Percentiles rank a stretch among this genome's conserved stretches.
Evolutionary conservation across 345 rosid genomes (phyloP).

Genomic region (Syzygium grande): DNA sequence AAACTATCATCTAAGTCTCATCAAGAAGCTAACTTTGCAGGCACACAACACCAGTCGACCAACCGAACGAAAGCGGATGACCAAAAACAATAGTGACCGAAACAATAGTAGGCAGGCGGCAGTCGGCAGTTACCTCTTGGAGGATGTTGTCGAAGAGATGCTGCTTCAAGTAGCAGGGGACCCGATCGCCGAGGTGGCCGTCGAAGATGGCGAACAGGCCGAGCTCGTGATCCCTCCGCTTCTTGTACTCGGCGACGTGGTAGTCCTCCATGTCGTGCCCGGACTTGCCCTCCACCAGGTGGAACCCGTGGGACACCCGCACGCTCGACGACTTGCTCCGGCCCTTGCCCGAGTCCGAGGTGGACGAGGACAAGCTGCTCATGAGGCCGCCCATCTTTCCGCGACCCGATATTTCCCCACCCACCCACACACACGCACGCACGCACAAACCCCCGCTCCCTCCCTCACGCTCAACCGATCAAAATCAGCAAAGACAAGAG

Average conservation of each 20-base stretch:
- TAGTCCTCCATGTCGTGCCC: conserved; percentile 20
- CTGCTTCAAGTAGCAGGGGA: conserved; percentile 10
- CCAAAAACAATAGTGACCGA: background rate
- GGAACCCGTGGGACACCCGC: conserved; percentile 6
- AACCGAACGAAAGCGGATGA: background rate
- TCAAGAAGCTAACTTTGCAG: background rate
- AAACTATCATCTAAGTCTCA: background rate
- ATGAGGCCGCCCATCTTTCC: background rate
- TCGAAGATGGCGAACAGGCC: conserved; percentile 20
- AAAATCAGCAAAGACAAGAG: background rate
- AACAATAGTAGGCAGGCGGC: background rate
- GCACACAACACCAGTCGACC: background rate
- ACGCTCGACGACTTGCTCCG: background rate
- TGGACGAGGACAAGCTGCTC: background rate
- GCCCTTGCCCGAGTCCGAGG: conserved; percentile 17
- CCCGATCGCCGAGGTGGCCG: conserved; percentile 14
- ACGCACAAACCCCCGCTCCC: background rate
- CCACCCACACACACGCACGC: background rate
- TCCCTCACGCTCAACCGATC: background rate
- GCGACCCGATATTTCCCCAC: background rate
- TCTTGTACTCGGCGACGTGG: conserved; percentile 9
- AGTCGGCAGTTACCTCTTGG: conserved; percentile 4
- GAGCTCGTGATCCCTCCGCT: background rate
- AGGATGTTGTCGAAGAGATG: conserved; percentile 14
- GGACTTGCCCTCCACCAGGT: conserved; percentile 16